Conservation (phyloP, 1,139 yeast species). For the Debaryomyces nepalensis region DNA sequence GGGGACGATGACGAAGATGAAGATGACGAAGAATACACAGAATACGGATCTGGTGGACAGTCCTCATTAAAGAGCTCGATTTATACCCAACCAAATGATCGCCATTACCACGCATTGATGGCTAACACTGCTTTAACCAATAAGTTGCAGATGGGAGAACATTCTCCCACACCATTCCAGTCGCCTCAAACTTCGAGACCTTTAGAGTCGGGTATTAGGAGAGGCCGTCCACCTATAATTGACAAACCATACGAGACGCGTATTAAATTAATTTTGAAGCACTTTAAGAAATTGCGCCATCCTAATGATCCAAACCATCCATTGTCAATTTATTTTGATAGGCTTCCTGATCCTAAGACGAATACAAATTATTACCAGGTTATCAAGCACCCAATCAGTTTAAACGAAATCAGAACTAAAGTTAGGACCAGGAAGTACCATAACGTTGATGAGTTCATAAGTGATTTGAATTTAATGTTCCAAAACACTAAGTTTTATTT, state of each 20-base stretch:
- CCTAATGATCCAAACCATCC: slow-evolving; percentile 51
- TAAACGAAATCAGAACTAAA: slow-evolving; percentile 80
- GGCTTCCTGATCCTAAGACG: slow-evolving; percentile 72
- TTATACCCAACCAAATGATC: slow-evolving; percentile 17
- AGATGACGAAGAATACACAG: slow-evolving; percentile 27
- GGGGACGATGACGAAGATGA: slow-evolving; percentile 36
- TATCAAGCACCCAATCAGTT: slow-evolving; percentile 73
- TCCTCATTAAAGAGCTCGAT: slow-evolving; percentile 11
- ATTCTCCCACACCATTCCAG: slow-evolving; percentile 18
- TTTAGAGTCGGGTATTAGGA: slow-evolving; percentile 64
- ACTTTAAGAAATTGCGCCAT: slow-evolving; percentile 72
- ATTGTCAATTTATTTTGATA: slow-evolving; percentile 71
- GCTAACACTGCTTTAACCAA: slow-evolving; percentile 18
- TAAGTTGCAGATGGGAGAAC: slow-evolving; percentile 15
- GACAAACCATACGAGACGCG: slow-evolving; percentile 94
- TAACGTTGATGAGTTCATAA: slow-evolving; percentile 73
- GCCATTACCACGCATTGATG: slow-evolving; percentile 18
- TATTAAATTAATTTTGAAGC: slow-evolving; percentile 83
- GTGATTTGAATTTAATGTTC: slow-evolving; percentile 77
- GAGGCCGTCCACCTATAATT: slow-evolving; percentile 96
- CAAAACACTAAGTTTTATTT: slow-evolving; percentile 71
- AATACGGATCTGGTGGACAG: slow-evolving; percentile 12
- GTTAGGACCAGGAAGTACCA: slow-evolving; percentile 85
- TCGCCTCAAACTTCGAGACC: slow-evolving; percentile 17
- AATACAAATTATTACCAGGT: slow-evolving; percentile 70